Conservation (phyloP, 345 rosid genomes). For the Aquilaria malaccensis region DNA sequence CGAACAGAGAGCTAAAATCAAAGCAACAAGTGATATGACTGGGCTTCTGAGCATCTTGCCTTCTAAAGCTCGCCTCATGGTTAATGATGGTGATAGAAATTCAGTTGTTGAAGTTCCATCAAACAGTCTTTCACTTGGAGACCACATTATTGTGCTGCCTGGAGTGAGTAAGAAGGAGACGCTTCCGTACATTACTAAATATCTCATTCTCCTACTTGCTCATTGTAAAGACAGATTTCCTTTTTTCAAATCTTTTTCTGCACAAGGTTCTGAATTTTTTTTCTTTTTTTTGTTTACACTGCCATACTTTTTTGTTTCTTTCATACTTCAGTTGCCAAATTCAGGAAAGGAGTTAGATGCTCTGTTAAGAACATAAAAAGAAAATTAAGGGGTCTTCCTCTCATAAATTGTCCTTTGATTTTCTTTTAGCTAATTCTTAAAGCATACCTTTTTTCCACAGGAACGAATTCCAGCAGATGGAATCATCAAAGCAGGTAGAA, state of each 20-base stretch:
- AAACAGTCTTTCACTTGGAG: conserved; percentile 77
- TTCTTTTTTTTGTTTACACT: too few species aligned
- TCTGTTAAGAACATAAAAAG: too few species aligned
- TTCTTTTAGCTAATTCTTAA: conserved; percentile 6
- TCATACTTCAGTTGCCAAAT: too few species aligned
- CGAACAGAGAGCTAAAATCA: conserved; percentile 96
- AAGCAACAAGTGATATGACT: conserved; percentile 98
- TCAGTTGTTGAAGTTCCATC: conserved; percentile 84
- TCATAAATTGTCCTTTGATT: too few species aligned
- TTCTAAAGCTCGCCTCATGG: conserved; percentile 86
- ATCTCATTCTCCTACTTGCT: not conserved
- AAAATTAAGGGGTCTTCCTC: too few species aligned
- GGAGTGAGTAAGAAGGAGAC: conserved; percentile 60
- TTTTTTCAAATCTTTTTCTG: conserved; percentile 5
- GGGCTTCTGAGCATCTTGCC: conserved; percentile 85
- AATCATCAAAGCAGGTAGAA: conserved; percentile 87
- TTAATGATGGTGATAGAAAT: conserved; percentile 37
- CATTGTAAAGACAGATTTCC: not conserved
- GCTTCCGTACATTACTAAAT: conserved; percentile 14
- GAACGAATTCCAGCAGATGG: conserved; percentile 97
- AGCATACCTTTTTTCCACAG: conserved; percentile 29
- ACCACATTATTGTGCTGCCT: conserved; percentile 75
- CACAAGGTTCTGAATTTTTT: too few species aligned
- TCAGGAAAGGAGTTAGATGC: too few species aligned
- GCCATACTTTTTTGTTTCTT: too few species aligned